A percentile compares a stretch with the other conserved stretches of the same genome.
phyloP scores from a whole-genome alignment of 257 asterid species.

The Fraxinus pennsylvanica region DNA sequence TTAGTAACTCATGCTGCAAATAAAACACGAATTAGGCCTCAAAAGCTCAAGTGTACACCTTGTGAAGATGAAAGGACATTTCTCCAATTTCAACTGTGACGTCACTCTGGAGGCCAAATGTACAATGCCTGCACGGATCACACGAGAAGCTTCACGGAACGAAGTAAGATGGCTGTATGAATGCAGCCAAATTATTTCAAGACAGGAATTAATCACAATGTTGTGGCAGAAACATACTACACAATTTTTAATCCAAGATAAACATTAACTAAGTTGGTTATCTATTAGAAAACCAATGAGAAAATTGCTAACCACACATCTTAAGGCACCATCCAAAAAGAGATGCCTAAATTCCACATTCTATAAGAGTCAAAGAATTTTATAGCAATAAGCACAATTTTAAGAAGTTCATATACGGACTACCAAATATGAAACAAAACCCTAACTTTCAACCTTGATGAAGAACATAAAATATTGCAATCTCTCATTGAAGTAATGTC shows the following conservation, averaged over 20 bases:
- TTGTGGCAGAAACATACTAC: neutral
- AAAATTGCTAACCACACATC: too few relatives aligned
- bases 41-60: slow-evolving; percentile 26
- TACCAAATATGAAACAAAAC: too few relatives aligned
- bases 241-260: too few relatives aligned
- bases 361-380: neutral
- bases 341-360: neutral
- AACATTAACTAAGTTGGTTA: neutral
- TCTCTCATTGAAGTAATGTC: neutral
- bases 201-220: neutral
- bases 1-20: neutral
- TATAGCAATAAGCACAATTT: neutral
- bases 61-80: slow-evolving; percentile 37
- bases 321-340: neutral
- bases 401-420: neutral
- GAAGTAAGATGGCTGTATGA: neutral
- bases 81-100: slow-evolving; percentile 75
- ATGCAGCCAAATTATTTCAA: neutral
- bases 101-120: slow-evolving; percentile 81
- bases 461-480: neutral
- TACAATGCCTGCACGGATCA: slow-evolving; percentile 55
- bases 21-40: neutral
- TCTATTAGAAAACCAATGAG: neutral
- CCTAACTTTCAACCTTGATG: neutral
- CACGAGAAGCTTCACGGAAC: neutral